Evolutionary conservation across 2,329 filamentous ascomycete species (phyloP).

Genomic region (Grosmannia huntii): DNA sequence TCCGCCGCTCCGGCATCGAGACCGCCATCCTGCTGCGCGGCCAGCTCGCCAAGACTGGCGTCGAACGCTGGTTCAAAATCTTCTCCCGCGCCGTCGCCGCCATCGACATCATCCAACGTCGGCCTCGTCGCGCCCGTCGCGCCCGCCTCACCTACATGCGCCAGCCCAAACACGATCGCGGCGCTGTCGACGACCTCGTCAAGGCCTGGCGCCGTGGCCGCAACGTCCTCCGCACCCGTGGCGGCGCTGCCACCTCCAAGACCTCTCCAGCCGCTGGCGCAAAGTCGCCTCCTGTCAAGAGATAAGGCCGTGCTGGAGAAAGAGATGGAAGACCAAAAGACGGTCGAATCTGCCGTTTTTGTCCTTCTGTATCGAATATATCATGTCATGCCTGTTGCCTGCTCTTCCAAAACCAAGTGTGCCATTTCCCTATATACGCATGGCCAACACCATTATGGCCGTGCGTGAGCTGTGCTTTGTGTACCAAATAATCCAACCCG

Average conservation of each 20-base stretch:
- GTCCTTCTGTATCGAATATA: background rate
- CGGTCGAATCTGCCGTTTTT: background rate
- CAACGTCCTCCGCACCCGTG: slow-evolving; percentile 23
- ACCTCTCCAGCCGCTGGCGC: slow-evolving; percentile 3
- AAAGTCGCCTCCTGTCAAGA: background rate
- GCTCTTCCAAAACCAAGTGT: background rate
- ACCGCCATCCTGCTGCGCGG: slow-evolving; percentile 79
- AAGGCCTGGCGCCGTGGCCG: slow-evolving; percentile 37
- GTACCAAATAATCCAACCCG: background rate
- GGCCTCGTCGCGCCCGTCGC: slow-evolving; percentile 70
- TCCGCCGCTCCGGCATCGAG: slow-evolving; percentile 78
- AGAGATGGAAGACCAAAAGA: background rate
- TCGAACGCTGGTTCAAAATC: slow-evolving; percentile 97
- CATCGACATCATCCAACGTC: slow-evolving; percentile 86
- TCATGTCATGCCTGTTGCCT: background rate
- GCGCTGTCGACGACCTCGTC: slow-evolving; percentile 72
- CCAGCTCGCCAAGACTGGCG: slow-evolving; percentile 71
- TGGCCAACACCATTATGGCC: background rate
- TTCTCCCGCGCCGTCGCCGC: slow-evolving; percentile 81
- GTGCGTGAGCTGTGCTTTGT: background rate
- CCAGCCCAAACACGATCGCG: slow-evolving; percentile 74
- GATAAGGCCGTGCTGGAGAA: background rate
- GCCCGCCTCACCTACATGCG: slow-evolving; percentile 87
- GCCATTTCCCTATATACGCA: background rate
- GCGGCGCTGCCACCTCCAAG: slow-evolving; percentile 1